A percentile compares a stretch with the other conserved stretches of the same genome.
phyloP scores from a whole-genome alignment of 2,329 filamentous ascomycete species.

The Westerdykella ornata region DNA sequence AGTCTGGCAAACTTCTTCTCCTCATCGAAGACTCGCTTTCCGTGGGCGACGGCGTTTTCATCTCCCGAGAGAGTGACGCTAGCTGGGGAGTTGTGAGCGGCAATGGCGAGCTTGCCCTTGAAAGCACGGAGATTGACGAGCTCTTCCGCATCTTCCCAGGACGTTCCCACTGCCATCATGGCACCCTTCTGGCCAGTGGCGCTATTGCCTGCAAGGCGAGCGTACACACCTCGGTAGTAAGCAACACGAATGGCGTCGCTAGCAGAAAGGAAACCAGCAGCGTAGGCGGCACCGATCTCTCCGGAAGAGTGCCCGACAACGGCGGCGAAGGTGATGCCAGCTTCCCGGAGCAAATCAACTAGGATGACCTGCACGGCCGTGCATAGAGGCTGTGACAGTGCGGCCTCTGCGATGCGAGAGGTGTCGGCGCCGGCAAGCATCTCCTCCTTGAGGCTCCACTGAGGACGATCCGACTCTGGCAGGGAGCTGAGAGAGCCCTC shows the following conservation, averaged over 20 bases:
- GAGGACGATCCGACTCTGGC: conserved; percentile 7
- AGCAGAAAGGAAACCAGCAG: conserved; percentile 15
- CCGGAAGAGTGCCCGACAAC: conserved; percentile 41
- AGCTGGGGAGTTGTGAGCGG: conserved; percentile 16
- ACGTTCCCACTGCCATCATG: conserved; percentile 29
- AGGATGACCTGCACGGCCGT: conserved; percentile 36
- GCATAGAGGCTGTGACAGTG: conserved; percentile 29
- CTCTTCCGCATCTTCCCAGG: conserved; percentile 5
- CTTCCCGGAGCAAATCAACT: conserved; percentile 20
- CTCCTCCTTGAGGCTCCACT: conserved; percentile 12
- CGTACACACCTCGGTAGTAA: conserved; percentile 16
- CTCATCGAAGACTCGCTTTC: conserved; percentile 4
- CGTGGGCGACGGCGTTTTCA: conserved; percentile 7
- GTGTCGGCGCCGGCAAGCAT: conserved; percentile 1
- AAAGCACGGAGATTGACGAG: conserved; percentile 3
- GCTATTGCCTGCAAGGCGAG: conserved; percentile 1
- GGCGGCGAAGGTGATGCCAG: conserved; percentile 23
- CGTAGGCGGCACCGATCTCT: conserved; percentile 38
- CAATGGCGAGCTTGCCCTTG: conserved; percentile 15
- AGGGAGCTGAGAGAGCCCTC: conserved; percentile 11
- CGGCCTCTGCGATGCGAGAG: conserved; percentile 10
- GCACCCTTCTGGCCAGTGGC: conserved; percentile 15
- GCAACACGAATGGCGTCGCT: conserved; percentile 15
- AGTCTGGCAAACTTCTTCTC: conserved; percentile 7
- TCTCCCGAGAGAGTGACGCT: conserved; percentile 16